Evolutionary conservation across 2,329 filamentous ascomycete species (phyloP), one percentile per base, ranked within the genome.

Genomic region (Pleomassaria siparia): DNA sequence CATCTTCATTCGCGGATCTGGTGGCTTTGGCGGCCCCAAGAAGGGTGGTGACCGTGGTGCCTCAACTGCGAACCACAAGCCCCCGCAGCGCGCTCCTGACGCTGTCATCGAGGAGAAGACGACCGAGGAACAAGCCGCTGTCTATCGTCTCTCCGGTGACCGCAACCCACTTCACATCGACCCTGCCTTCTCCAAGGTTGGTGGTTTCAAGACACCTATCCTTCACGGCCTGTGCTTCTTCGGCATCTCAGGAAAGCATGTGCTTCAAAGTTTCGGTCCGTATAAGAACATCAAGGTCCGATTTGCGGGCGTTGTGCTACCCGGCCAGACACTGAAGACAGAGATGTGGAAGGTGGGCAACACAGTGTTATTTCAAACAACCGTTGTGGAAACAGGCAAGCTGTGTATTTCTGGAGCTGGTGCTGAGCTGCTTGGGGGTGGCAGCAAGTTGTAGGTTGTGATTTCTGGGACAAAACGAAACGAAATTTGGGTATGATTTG

Each of bases 111-210:
- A 96, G 77, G 87, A 89, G 73, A 83, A 84, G 73, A 97, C 94
- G 4, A 87, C 83, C 0, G 87, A 91, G 62, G 91, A 96, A 65
- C 92, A 97, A 76, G 94, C 94, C 7, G 91, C 89, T 9, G 74
- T 99, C 46, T 99, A 99, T 80, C 85, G 94, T 30, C 79, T 99
- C 44, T 94, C 88, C 61, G 94, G 94, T 41, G 94, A 99, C 74
- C 87, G 92, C 68, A 97, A 99, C 78, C 94, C 94, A 12, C 84
- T 99, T 1, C 94, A 99, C 76, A 87, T 99, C 53, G 94, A 99
- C 72, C 94, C 94, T 1, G 82, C 84, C 41, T 97, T 99, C 74
- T 89, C 89, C 75, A 94, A 94, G 77, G 86, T 95, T 61, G 94
- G 92, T 50, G 94, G 94, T 50, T 99, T 99, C 84, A 88, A 94